Conservation (phyloP, 2,329 filamentous ascomycete species). For the Plectosphaerella plurivora region DNA sequence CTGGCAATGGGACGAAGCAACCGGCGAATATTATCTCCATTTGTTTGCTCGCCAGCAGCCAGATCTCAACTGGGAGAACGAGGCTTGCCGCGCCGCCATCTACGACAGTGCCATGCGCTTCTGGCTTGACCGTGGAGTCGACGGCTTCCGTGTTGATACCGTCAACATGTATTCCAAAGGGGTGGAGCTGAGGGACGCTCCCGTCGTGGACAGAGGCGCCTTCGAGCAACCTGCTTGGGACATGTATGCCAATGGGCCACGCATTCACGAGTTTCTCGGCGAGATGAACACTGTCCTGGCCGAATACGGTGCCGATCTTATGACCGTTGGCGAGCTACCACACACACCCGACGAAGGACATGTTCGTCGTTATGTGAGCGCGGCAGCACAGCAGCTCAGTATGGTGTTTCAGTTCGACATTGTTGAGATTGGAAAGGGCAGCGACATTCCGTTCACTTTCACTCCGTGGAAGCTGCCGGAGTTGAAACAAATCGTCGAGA, state of each 20-base stretch:
- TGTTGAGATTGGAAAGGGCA: conserved; percentile 54
- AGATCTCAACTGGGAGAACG: conserved; percentile 82
- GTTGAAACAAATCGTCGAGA: conserved; percentile 41
- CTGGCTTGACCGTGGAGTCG: conserved; percentile 71
- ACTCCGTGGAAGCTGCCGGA: conserved; percentile 40
- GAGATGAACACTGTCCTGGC: conserved; percentile 61
- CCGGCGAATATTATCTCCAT: conserved; percentile 71
- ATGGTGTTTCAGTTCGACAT: conserved; percentile 69
- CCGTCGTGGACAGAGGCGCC: conserved; percentile 41
- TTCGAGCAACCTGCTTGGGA: conserved; percentile 47
- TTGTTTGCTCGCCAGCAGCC: conserved; percentile 74
- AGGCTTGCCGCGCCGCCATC: conserved; percentile 61
- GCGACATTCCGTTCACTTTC: conserved; percentile 44
- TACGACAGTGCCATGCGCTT: conserved; percentile 70
- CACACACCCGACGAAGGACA: conserved; percentile 52
- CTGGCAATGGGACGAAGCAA: conserved; percentile 70
- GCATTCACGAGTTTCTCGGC: conserved; percentile 62
- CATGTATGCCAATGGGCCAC: conserved; percentile 64
- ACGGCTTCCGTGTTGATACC: conserved; percentile 71
- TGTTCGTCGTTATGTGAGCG: conserved; percentile 56
- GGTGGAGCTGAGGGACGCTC: conserved; percentile 52
- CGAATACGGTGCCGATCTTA: conserved; percentile 52
- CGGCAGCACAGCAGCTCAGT: conserved; percentile 54
- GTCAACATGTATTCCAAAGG: conserved; percentile 70
- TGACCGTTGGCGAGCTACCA: conserved; percentile 68